Evolutionary conservation across 805 yeast species (phyloP).

Genomic region (Vanderwaltozyma yarrowii): DNA sequence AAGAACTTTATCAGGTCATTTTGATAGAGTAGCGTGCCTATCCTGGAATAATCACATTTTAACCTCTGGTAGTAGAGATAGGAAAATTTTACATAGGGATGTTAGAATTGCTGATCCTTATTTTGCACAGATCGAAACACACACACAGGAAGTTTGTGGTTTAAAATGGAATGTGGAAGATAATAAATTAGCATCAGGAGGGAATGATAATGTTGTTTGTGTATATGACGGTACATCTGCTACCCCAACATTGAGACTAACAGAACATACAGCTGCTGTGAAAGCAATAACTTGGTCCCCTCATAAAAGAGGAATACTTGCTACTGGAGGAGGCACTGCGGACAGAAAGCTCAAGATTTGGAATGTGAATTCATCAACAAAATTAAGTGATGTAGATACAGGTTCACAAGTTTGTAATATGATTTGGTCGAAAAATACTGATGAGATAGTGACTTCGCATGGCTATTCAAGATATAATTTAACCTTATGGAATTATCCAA

Average conservation of each 20-base stretch:
- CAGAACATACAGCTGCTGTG: slow-evolving; percentile 88
- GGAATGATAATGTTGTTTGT: slow-evolving; percentile 76
- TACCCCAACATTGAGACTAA: slow-evolving; percentile 59
- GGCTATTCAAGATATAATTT: slow-evolving; percentile 89
- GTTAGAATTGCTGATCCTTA: slow-evolving; percentile 81
- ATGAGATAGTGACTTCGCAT: slow-evolving; percentile 89
- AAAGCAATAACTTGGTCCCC: slow-evolving; percentile 98
- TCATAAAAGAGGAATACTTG: slow-evolving; percentile 85
- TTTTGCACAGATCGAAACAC: slow-evolving; percentile 59
- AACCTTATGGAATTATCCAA: slow-evolving; percentile 87
- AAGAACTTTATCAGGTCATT: slow-evolving; percentile 88
- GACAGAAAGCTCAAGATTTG: slow-evolving; percentile 85
- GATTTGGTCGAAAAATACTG: slow-evolving; percentile 85
- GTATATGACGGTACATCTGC: slow-evolving; percentile 76
- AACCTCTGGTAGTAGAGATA: slow-evolving; percentile 80
- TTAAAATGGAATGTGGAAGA: slow-evolving; percentile 87
- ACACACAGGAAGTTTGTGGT: slow-evolving; percentile 94
- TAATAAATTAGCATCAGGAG: slow-evolving; percentile 89
- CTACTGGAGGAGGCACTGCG: slow-evolving; percentile 96
- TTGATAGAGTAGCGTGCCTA: slow-evolving; percentile 71
- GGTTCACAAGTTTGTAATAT: slow-evolving; percentile 95
- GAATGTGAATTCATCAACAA: slow-evolving; percentile 76
- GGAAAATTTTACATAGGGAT: slow-evolving; percentile 78
- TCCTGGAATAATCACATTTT: slow-evolving; percentile 92
- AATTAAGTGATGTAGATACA: slow-evolving; percentile 74